Evolutionary conservation across 2,329 filamentous ascomycete genomes (phyloP), one percentile per base, ranked within the genome.

Genomic region (Fusarium tuaranense): DNA sequence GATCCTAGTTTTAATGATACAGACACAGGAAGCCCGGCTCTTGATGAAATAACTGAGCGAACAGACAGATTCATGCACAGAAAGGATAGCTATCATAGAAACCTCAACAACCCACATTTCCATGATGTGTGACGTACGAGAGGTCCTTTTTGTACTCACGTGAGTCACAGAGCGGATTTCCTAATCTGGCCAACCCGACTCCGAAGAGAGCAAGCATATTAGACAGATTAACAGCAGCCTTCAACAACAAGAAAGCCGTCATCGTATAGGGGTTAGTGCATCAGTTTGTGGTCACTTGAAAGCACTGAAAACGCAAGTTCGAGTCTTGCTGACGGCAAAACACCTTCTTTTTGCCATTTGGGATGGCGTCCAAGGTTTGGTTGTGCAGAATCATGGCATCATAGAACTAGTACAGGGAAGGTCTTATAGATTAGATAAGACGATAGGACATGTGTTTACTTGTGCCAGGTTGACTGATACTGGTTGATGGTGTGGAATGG

Each of bases 271-370:
- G 48, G 48, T 55, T 9, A 55, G 48, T 55, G 32, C 48, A 55
- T 55, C 48, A 55, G 48, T 55, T 55, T 55, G 48, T 55, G 48
- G 48, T 16, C 27, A 32, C 18, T 14, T 20, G 18, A 55, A 18
- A 55, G 48, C 48, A 55, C 27, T 55, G 48, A 55, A 55, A 55
- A 55, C 48, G 48, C 48, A 55, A 55, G 48, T 55, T 55, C 48
- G 48, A 55, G 48, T 55, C 48, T 55, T 55, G 48, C 48, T 55
- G 48, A 55, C 27, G 48, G 48, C 48, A 55, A 53, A 20, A 34
- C 18, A 20, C 12, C 10, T 55, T 55, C 18, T 55, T 55, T 55
- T 55, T 55, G 48, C 27, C 18, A 55, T 55, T 55, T 55, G 18
- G 7, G 18, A 32, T 20, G 25, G 27, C 18, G 18, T 55, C 5